Conservation (phyloP, 1,139 yeast genomes). For the Sugiyamaella neomexicana region DNA sequence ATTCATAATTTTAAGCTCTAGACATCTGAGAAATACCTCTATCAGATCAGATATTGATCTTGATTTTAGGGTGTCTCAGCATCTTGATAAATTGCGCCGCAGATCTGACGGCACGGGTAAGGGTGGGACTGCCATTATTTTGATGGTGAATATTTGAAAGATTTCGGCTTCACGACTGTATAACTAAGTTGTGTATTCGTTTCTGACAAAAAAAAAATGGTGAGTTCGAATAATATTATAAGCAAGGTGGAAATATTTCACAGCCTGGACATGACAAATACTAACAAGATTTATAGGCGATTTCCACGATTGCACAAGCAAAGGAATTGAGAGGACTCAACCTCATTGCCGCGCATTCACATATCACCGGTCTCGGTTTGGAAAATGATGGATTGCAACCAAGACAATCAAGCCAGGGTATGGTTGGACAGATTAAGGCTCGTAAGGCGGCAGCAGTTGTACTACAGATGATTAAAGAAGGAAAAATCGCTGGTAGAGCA, state of each 20-base stretch:
- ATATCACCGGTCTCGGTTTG: constrained; percentile 90
- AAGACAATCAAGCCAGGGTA: constrained; percentile 76
- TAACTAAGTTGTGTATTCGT: no score
- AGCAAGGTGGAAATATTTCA: no score
- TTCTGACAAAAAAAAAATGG: no score
- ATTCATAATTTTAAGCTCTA: no score
- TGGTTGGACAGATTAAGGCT: constrained; percentile 96
- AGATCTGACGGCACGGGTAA: not conserved
- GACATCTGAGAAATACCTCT: no score
- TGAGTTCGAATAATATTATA: no score
- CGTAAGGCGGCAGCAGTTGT: constrained; percentile 95
- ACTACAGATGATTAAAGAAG: constrained; percentile 87
- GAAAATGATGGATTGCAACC: constrained; percentile 83
- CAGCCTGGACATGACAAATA: no score
- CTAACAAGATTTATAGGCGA: constrained; percentile 5
- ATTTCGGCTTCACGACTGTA: no score
- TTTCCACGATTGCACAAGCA: constrained; percentile 39
- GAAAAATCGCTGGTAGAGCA: constrained; percentile 95
- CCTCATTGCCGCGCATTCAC: constrained; percentile 91
- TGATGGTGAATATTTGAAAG: no score
- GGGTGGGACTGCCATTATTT: not conserved
- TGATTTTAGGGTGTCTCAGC: no score
- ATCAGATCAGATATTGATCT: no score
- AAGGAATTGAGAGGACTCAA: constrained; percentile 45
- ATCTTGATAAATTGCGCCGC: not conserved